phyloP scores from a whole-genome alignment of 805 yeast genomes.

The Cyberlindnera maritima region DNA sequence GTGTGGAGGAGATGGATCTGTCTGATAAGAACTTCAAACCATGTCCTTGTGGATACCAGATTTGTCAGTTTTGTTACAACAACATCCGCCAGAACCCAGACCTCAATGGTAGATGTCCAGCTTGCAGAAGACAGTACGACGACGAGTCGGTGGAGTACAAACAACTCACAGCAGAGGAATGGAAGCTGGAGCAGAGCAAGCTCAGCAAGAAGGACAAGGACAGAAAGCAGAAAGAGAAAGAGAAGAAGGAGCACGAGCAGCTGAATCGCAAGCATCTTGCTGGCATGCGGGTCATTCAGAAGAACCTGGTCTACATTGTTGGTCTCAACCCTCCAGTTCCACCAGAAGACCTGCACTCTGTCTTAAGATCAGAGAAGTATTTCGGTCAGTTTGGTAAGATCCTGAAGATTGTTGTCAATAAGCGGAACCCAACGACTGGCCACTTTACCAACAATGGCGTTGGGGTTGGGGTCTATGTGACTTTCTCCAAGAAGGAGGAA shows the following conservation, averaged over 20 bases:
- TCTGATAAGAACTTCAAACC: slow-evolving; percentile 96
- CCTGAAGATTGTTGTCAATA: slow-evolving; percentile 88
- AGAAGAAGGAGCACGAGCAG: slow-evolving; percentile 84
- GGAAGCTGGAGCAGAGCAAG: slow-evolving; percentile 74
- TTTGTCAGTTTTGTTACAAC: slow-evolving; percentile 97
- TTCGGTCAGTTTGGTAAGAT: slow-evolving; percentile 99
- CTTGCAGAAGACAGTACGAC: slow-evolving; percentile 91
- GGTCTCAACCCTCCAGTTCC: slow-evolving; percentile 83
- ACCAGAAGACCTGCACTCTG: slow-evolving; percentile 79
- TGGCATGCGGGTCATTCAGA: slow-evolving; percentile 97
- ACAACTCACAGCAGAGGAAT: slow-evolving; percentile 78
- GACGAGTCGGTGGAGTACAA: slow-evolving; percentile 91
- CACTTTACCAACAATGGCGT: slow-evolving; percentile 36
- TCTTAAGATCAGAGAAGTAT: slow-evolving; percentile 84
- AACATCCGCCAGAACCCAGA: slow-evolving; percentile 95
- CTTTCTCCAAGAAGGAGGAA: slow-evolving; percentile 90
- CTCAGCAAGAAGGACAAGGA: slow-evolving; percentile 80
- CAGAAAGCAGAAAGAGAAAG: slow-evolving; percentile 83
- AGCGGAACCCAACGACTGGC: slow-evolving; percentile 48
- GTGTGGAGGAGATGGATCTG: slow-evolving; percentile 97
- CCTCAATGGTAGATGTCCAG: slow-evolving; percentile 94
- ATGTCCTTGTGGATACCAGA: slow-evolving; percentile 99
- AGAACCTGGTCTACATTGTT: slow-evolving; percentile 92
- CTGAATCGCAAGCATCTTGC: slow-evolving; percentile 83
- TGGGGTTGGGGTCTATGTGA: slow-evolving; percentile 93